phyloP scores from a whole-genome alignment of 2,329 filamentous ascomycete species.

The Verticillium albo-atrum region DNA sequence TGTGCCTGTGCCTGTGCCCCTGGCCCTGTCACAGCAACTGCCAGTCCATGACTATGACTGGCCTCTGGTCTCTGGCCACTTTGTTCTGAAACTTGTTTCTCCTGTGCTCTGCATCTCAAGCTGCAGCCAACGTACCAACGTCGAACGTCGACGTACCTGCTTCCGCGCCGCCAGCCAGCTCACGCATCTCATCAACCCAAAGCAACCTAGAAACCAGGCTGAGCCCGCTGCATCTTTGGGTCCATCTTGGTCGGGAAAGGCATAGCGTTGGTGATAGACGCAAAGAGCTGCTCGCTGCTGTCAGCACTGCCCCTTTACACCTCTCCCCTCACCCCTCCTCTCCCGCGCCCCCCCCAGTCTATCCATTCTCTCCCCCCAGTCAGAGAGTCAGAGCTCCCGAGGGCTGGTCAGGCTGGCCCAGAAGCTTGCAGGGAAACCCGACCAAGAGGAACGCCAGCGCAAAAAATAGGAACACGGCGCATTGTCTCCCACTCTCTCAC shows the following conservation, averaged over 20 bases:
- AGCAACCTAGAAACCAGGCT: neutral
- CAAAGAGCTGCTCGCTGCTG: neutral
- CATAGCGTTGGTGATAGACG: neutral
- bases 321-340: neutral
- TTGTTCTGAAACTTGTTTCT: neutral
- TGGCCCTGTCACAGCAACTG: too few species aligned
- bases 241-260: neutral
- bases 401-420: neutral
- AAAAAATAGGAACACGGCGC: conserved; percentile 10
- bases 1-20: too few species aligned
- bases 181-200: neutral
- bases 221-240: neutral
- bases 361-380: neutral
- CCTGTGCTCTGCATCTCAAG: neutral
- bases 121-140: too few species aligned
- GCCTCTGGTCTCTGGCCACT: neutral
- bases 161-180: neutral
- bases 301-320: neutral
- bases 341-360: neutral
- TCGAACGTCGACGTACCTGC: too few species aligned
- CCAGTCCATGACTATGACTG: neutral
- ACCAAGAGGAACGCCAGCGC: conserved; percentile 2
- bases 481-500: neutral
- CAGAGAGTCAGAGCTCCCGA: neutral
- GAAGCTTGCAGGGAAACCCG: neutral